phyloP scores from a whole-genome alignment of 2,329 filamentous ascomycete genomes.

The Stemphylium vesicarium region DNA sequence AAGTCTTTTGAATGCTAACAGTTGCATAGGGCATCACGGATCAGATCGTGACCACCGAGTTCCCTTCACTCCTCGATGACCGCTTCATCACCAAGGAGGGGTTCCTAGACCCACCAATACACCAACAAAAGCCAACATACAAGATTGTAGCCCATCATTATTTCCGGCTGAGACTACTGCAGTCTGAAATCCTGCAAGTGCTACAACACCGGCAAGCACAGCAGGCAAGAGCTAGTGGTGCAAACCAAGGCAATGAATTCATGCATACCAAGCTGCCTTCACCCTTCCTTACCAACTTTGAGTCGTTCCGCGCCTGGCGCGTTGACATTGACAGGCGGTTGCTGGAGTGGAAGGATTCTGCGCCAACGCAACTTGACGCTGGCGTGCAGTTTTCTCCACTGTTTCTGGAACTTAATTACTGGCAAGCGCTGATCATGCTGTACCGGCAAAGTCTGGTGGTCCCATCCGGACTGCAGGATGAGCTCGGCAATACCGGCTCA shows the following conservation, averaged over 20 bases:
- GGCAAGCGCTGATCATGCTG: conserved; percentile 95
- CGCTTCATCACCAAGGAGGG: conserved; percentile 82
- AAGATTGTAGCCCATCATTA: conserved; percentile 93
- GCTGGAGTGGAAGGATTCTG: conserved; percentile 83
- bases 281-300: conserved; percentile 82
- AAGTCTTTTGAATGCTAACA: conserved; percentile 13
- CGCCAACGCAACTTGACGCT: conserved; percentile 77
- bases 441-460: conserved; percentile 91
- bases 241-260: conserved; percentile 70
- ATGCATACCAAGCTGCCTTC: conserved; percentile 82
- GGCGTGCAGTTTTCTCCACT: conserved; percentile 89
- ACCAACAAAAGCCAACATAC: conserved; percentile 74
- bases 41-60: conserved; percentile 93
- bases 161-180: conserved; percentile 83
- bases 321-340: conserved; percentile 84
- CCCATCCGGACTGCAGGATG: conserved; percentile 81
- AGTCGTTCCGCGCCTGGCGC: conserved; percentile 87
- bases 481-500: conserved; percentile 66
- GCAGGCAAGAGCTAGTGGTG: conserved; percentile 70
- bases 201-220: conserved; percentile 91
- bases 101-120: conserved; percentile 66
- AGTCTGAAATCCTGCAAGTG: conserved; percentile 94
- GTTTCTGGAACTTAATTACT: conserved; percentile 94
- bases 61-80: conserved; percentile 88
- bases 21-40: conserved; percentile 73